Evolutionary conservation across 1,139 yeast species (phyloP).

Genomic region (Saccharomyces hybrid): DNA sequence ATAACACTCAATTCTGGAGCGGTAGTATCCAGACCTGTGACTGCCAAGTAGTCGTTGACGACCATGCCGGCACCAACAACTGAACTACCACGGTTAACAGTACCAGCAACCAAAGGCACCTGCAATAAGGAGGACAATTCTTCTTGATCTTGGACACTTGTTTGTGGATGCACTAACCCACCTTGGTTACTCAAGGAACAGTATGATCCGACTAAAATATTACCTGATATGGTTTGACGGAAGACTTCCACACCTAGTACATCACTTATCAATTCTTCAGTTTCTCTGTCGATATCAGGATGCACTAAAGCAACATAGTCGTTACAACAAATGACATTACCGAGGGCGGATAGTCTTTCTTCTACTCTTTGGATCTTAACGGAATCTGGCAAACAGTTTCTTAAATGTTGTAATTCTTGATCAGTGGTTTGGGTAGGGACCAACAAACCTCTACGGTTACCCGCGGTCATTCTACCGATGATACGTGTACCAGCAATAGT

Average conservation of each 20-base stretch:
- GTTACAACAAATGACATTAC: constrained; percentile 97
- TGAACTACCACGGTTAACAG: constrained; percentile 94
- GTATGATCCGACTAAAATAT: constrained; percentile 94
- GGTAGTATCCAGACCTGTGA: constrained; percentile 93
- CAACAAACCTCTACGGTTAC: constrained; percentile 93
- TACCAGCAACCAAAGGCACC: constrained; percentile 97
- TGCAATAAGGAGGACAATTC: constrained; percentile 91
- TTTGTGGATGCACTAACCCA: constrained; percentile 96
- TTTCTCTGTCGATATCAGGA: constrained; percentile 98
- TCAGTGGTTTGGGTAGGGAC: constrained; percentile 99
- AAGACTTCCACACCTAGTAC: constrained; percentile 97
- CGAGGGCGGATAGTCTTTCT: constrained; percentile 92
- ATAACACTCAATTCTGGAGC: constrained; percentile 97
- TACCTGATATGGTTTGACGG: constrained; percentile 98
- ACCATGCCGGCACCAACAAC: constrained; percentile 99
- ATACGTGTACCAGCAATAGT: constrained; percentile 98
- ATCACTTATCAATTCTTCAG: constrained; percentile 97
- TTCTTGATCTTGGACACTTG: constrained; percentile 95
- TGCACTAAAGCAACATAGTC: constrained; percentile 98
- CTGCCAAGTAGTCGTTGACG: constrained; percentile 97
- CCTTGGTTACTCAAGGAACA: constrained; percentile 95
- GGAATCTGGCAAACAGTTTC: constrained; percentile 94
- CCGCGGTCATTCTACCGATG: constrained; percentile 97
- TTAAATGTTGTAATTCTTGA: constrained; percentile 93
- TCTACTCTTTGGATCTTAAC: constrained; percentile 97